A percentile compares a stretch with the other conserved stretches of the same genome.
These are phyloP conservation scores for Colletotrichum paranaense DNA, from an alignment of 2,329 filamentous ascomycete species.

Conservation along the genomic window DNA sequence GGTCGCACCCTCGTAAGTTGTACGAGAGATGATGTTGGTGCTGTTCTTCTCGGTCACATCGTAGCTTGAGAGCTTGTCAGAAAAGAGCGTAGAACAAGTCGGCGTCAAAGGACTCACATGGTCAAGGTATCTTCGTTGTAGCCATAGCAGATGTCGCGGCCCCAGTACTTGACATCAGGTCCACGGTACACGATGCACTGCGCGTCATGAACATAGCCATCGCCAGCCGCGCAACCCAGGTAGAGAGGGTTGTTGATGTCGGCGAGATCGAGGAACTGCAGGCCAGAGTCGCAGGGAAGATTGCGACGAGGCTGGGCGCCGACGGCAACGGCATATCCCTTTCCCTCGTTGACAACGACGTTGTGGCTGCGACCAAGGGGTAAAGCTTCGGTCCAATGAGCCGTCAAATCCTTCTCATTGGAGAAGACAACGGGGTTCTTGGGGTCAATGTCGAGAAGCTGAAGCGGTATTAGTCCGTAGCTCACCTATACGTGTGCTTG, in stretches of 20 bases:
- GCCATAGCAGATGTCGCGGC: slow-evolving; percentile 65
- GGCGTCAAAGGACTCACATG: slow-evolving; percentile 42
- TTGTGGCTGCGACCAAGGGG: slow-evolving; percentile 57
- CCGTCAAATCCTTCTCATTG: slow-evolving; percentile 43
- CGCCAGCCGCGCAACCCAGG: slow-evolving; percentile 63
- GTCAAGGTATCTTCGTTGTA: slow-evolving; percentile 65
- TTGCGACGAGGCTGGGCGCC: slow-evolving; percentile 51
- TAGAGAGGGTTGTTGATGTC: slow-evolving; percentile 64
- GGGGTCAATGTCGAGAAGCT: slow-evolving; percentile 54
- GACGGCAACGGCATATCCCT: slow-evolving; percentile 57
- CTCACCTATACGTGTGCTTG: neutral
- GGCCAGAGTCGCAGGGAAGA: slow-evolving; percentile 58
- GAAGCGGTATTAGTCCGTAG: neutral
- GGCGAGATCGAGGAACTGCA: slow-evolving; percentile 68
- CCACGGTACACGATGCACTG: slow-evolving; percentile 68
- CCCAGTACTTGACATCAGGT: slow-evolving; percentile 58
- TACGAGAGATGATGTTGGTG: slow-evolving; percentile 60
- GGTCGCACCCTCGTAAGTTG: slow-evolving; percentile 64
- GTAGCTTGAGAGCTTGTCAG: slow-evolving; percentile 45
- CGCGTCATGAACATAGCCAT: slow-evolving; percentile 71
- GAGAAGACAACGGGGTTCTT: slow-evolving; percentile 44
- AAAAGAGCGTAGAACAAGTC: rapidly evolving
- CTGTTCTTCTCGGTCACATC: slow-evolving; percentile 61
- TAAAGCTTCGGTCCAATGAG: slow-evolving; percentile 44
- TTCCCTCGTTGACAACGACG: slow-evolving; percentile 58